Evolutionary conservation across 306 rosid genomes (phyloP).

Genomic region (Comarum palustre): DNA sequence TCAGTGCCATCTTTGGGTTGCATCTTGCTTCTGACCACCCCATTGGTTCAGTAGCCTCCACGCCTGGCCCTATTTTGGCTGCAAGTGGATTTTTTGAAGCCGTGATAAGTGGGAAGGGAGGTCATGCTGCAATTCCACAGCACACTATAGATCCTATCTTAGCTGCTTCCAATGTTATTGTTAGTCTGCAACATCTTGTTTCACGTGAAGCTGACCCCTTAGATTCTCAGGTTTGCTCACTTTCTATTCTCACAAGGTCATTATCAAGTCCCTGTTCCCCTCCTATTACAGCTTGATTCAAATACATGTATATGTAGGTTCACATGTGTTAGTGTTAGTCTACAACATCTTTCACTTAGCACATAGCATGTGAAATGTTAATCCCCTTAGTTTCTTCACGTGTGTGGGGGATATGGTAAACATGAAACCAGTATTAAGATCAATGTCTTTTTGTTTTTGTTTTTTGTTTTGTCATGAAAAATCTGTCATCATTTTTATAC

Average conservation of each 20-base stretch:
- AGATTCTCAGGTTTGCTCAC: conserved; percentile 62
- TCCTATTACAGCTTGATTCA: not conserved
- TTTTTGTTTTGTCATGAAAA: not conserved
- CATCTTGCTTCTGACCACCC: conserved; percentile 36
- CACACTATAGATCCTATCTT: conserved; percentile 79
- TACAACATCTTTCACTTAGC: not conserved
- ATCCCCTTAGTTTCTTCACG: not conserved
- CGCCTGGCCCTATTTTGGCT: conserved; percentile 67
- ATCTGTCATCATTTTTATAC: not conserved
- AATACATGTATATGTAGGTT: not conserved
- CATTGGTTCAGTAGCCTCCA: conserved; percentile 56
- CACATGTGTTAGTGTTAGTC: not conserved
- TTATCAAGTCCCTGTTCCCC: not conserved
- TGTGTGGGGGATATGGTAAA: not conserved
- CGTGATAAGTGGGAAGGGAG: conserved; percentile 74
- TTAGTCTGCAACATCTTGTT: conserved; percentile 81
- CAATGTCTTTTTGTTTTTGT: not conserved
- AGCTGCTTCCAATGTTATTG: conserved; percentile 71
- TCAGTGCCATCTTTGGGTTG: conserved; percentile 70
- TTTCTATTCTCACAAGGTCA: not conserved
- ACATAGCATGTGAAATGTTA: not conserved
- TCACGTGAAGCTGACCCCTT: conserved; percentile 85
- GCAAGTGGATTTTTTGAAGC: conserved; percentile 79
- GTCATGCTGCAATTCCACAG: conserved; percentile 89
- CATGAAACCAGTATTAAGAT: not conserved